Evolutionary conservation across 352 stramenopile genomes (phyloP).

Genomic region (Globisporangium middletonii): DNA sequence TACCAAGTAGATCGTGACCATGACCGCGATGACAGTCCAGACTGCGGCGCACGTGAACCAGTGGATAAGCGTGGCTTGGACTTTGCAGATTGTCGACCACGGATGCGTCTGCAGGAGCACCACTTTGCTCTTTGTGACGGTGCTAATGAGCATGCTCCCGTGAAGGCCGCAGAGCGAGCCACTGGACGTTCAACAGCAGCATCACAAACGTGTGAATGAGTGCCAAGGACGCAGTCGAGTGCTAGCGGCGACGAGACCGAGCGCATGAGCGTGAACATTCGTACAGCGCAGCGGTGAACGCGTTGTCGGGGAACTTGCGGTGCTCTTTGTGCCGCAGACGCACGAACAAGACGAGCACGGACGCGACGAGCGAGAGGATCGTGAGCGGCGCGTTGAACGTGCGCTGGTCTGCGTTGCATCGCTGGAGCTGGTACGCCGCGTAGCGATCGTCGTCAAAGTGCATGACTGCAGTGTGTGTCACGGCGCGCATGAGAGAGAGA

Average conservation of each 20-base stretch:
- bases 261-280: not conserved
- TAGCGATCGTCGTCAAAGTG: constrained; percentile 18
- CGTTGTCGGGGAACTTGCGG: constrained; percentile 28
- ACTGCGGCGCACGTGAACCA: constrained; percentile 28
- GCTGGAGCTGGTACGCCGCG: constrained; percentile 19
- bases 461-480: not conserved
- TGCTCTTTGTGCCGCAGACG: constrained; percentile 23
- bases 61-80: constrained; percentile 24
- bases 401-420: constrained; percentile 21
- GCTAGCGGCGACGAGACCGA: not conserved
- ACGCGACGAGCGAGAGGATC: constrained; percentile 20
- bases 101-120: constrained; percentile 15
- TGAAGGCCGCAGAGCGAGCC: constrained; percentile 22
- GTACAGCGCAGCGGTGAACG: constrained; percentile 26
- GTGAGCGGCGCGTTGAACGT: constrained; percentile 25
- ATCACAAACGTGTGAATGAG: not conserved
- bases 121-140: constrained; percentile 19
- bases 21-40: constrained; percentile 22
- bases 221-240: not conserved
- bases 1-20: constrained; percentile 16
- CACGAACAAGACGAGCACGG: constrained; percentile 16
- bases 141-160: constrained; percentile 25
- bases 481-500: not conserved
- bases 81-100: constrained; percentile 20
- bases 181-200: constrained; percentile 1